These are phyloP conservation scores for Fusarium protoensiforme DNA, from an alignment of 2,329 filamentous ascomycete genomes.

Conservation along the genomic window DNA sequence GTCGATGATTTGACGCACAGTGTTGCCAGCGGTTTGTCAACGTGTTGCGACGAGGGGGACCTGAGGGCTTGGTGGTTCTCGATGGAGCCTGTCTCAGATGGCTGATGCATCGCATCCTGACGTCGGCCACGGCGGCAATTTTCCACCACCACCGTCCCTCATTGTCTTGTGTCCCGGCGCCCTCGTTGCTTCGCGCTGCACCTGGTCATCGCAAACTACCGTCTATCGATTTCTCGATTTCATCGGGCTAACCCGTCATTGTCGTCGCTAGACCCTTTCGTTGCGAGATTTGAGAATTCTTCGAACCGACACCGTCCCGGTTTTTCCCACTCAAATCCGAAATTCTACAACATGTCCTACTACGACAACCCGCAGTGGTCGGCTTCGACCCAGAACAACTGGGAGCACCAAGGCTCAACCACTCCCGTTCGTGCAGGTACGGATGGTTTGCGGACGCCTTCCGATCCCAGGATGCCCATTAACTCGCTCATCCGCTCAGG, in stretches of 20 bases:
- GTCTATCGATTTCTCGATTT: constrained; percentile 11
- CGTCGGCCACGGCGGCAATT: constrained; percentile 35
- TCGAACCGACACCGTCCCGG: constrained; percentile 24
- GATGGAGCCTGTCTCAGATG: constrained; percentile 39
- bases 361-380: constrained; percentile 59
- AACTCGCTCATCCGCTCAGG: constrained; percentile 57
- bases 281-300: constrained; percentile 25
- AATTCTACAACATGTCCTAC: constrained; percentile 53
- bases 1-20: constrained; percentile 28
- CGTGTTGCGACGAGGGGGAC: constrained; percentile 39
- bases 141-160: constrained; percentile 23
- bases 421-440: constrained; percentile 56
- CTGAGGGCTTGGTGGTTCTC: constrained; percentile 30
- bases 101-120: constrained; percentile 41
- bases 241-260: constrained; percentile 28
- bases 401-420: constrained; percentile 57
- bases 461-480: constrained; percentile 2
- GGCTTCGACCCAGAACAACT: constrained; percentile 52
- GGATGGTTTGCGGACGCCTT: constrained; percentile 8
- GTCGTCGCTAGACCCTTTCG: constrained; percentile 20
- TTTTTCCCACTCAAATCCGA: constrained; percentile 27
- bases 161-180: constrained; percentile 21
- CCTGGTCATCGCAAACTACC: constrained; percentile 20
- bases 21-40: constrained; percentile 27
- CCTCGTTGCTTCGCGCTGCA: constrained; percentile 27